A percentile compares a stretch with the other conserved stretches of the same genome.
phyloP scores from a whole-genome alignment of 306 rosid genomes.

The Ceratonia siliqua region DNA sequence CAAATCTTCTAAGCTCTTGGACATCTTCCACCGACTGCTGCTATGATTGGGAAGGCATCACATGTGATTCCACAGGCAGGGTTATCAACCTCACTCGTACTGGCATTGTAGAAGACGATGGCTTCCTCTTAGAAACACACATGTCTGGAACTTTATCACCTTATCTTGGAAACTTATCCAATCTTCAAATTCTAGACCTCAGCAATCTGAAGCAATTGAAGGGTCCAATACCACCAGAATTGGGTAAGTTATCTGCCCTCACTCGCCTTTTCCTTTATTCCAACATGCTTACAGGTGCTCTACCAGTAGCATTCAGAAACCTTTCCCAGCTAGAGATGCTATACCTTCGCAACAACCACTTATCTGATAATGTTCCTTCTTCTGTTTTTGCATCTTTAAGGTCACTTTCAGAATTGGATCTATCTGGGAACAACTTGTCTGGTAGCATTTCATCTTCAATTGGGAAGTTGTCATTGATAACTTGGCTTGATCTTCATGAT shows the following conservation, averaged over 20 bases:
- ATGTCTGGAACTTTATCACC: conserved; percentile 63
- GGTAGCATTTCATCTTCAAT: conserved; percentile 51
- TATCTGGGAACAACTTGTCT: conserved; percentile 51
- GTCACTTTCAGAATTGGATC: conserved; percentile 46
- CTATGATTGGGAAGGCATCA: conserved; percentile 59
- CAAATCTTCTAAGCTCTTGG: conserved; percentile 54
- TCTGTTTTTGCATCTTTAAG: conserved; percentile 43
- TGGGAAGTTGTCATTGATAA: conserved; percentile 41
- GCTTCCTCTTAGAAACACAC: conserved; percentile 50
- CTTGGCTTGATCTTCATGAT: conserved; percentile 53
- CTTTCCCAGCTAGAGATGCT: conserved; percentile 46
- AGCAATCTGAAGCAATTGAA: conserved; percentile 49
- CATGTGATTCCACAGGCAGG: conserved; percentile 52
- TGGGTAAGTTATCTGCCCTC: conserved; percentile 44
- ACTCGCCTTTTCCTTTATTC: conserved; percentile 51
- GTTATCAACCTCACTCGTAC: conserved; percentile 51
- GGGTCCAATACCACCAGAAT: conserved; percentile 56
- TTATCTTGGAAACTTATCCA: conserved; percentile 62
- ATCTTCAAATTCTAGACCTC: conserved; percentile 52
- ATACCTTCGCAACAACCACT: conserved; percentile 42
- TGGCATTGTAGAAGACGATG: conserved; percentile 30
- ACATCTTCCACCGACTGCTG: conserved; percentile 59
- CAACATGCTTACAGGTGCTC: conserved; percentile 47
- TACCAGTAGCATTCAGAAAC: conserved; percentile 38
- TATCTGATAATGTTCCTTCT: conserved; percentile 47